phyloP scores from a whole-genome alignment of 148 eudicot species.

The Talinum fruticosum region DNA sequence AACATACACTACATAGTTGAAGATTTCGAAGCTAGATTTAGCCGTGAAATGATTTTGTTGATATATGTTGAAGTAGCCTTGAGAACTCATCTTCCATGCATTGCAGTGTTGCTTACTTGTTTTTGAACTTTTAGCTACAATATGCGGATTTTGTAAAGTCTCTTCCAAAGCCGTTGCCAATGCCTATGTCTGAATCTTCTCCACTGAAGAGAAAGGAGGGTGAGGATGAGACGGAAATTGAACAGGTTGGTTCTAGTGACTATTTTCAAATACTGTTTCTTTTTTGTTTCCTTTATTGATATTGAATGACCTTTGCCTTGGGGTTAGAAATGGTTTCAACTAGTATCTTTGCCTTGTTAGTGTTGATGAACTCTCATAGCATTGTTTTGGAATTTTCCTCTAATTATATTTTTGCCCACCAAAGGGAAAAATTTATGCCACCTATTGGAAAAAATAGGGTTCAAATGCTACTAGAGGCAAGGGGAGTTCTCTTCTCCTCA shows the following conservation, averaged over 20 bases:
- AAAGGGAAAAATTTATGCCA: no score
- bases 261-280: neutral
- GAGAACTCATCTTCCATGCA: neutral
- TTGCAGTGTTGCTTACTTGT: slow-evolving; percentile 10
- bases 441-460: no score
- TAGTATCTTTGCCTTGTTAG: neutral
- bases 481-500: neutral
- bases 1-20: no score
- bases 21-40: no score
- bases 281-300: neutral
- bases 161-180: slow-evolving; percentile 66
- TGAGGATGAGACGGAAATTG: slow-evolving; percentile 42
- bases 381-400: neutral
- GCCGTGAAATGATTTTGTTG: neutral
- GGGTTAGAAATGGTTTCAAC: neutral
- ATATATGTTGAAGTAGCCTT: neutral
- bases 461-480: neutral
- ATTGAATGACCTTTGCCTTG: no score
- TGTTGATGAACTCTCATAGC: neutral
- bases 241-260: slow-evolving; percentile 39
- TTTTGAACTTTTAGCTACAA: slow-evolving; percentile 38
- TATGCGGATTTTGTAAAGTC: slow-evolving; percentile 47
- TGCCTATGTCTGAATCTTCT: slow-evolving; percentile 28
- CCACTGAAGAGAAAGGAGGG: slow-evolving; percentile 35
- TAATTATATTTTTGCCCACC: no score